These are phyloP conservation scores for Rhizodiscina lignyota DNA, from an alignment of 495 filamentous ascomycete species.

Conservation along the genomic window DNA sequence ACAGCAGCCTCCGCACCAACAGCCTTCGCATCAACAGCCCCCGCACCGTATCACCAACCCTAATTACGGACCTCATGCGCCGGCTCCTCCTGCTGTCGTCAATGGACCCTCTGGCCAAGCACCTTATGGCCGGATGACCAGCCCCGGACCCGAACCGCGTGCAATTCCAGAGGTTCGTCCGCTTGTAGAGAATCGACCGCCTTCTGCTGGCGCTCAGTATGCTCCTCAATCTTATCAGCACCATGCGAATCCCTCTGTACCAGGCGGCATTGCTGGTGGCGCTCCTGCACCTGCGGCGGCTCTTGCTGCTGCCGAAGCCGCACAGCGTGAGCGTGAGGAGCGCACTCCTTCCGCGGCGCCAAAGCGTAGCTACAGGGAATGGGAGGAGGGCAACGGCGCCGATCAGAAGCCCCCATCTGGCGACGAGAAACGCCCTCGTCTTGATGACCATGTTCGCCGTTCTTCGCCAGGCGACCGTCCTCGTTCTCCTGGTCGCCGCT, in stretches of 20 bases:
- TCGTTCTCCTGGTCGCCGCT: constrained; percentile 54
- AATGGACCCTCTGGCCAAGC: constrained; percentile 18
- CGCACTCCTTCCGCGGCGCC: constrained; percentile 56
- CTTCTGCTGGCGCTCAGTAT: constrained; percentile 70
- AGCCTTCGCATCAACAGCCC: constrained; percentile 14
- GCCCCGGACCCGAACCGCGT: constrained; percentile 68
- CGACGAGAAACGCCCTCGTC: constrained; percentile 69
- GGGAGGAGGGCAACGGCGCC: constrained; percentile 74
- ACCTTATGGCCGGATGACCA: constrained; percentile 36
- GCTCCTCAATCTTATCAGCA: constrained; percentile 64
- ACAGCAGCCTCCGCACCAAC: constrained; percentile 17
- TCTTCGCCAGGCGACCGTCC: constrained; percentile 42
- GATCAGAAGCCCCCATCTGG: constrained; percentile 64
- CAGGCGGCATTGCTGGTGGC: constrained; percentile 56
- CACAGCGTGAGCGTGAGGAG: constrained; percentile 67
- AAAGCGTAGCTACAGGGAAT: constrained; percentile 77
- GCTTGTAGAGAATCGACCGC: constrained; percentile 67
- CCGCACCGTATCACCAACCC: constrained; percentile 52
- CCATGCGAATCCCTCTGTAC: constrained; percentile 46
- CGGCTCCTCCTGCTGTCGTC: constrained; percentile 34
- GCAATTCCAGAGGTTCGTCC: constrained; percentile 63
- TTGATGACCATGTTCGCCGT: constrained; percentile 66
- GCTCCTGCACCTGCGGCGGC: constrained; percentile 60
- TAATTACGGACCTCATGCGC: constrained; percentile 39
- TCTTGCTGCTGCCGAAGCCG: constrained; percentile 55